Evolutionary conservation across 805 yeast species (phyloP).

Genomic region (Nakazawaea wyomingensis): DNA sequence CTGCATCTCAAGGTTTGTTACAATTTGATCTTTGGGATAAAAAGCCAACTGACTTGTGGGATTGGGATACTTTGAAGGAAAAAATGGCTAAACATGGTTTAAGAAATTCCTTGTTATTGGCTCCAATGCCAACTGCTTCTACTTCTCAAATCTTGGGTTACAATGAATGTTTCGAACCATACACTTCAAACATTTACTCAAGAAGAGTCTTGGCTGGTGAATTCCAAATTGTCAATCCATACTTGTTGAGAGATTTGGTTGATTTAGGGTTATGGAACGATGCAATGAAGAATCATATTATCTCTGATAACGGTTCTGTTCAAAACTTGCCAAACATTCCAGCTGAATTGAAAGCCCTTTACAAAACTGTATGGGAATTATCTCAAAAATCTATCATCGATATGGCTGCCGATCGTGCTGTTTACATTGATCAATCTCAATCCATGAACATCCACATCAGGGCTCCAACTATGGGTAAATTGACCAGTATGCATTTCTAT

Average conservation of each 20-base stretch:
- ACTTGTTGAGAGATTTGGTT: constrained; percentile 74
- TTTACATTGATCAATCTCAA: constrained; percentile 86
- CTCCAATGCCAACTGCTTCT: constrained; percentile 98
- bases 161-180: constrained; percentile 95
- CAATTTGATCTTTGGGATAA: constrained; percentile 87
- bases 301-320: constrained; percentile 79
- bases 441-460: constrained; percentile 83
- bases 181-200: constrained; percentile 86
- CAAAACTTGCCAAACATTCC: constrained; percentile 75
- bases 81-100: constrained; percentile 61
- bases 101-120: constrained; percentile 82
- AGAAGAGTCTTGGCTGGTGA: constrained; percentile 93
- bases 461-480: constrained; percentile 92
- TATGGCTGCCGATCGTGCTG: constrained; percentile 76
- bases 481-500: constrained; percentile 97
- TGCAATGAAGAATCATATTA: constrained; percentile 69
- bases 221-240: constrained; percentile 86
- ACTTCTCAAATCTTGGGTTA: constrained; percentile 93
- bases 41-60: constrained; percentile 77
- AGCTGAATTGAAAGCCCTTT: constrained; percentile 63
- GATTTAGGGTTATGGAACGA: constrained; percentile 81
- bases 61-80: constrained; percentile 72
- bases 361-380: constrained; percentile 96
- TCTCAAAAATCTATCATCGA: constrained; percentile 82
- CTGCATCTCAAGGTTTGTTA: constrained; percentile 78